phyloP scores from a whole-genome alignment of 371 early-diverging fungal genomes.

The Mucor indicus region DNA sequence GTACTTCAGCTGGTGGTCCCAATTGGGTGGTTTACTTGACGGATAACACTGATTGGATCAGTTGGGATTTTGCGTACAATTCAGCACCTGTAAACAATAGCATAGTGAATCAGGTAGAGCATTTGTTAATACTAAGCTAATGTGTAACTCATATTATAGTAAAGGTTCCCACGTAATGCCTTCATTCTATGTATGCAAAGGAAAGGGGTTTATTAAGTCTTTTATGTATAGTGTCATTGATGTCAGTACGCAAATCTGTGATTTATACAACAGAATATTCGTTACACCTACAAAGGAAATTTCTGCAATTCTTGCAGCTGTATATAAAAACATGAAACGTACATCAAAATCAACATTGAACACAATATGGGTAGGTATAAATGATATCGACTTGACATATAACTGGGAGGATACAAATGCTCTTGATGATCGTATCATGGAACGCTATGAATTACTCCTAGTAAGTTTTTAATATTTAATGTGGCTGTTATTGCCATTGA shows the following conservation, averaged over 20 bases:
- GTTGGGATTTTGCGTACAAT: slow-evolving; percentile 41
- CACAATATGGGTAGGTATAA: slow-evolving; percentile 40
- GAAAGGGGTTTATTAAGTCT: background rate
- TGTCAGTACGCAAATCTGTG: slow-evolving; percentile 29
- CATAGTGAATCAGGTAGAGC: slow-evolving; percentile 33
- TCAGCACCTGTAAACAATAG: slow-evolving; percentile 31
- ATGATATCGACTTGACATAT: slow-evolving; percentile 35
- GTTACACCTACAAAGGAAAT: slow-evolving; percentile 7
- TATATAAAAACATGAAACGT: slow-evolving; percentile 3
- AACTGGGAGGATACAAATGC: slow-evolving; percentile 12
- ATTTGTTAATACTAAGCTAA: too few species aligned
- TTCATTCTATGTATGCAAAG: too few species aligned
- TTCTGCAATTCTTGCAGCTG: background rate
- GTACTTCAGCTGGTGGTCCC: slow-evolving; percentile 37
- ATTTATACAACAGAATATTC: slow-evolving; percentile 21
- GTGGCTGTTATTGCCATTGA: background rate
- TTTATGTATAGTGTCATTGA: slow-evolving; percentile 22
- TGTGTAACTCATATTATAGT: background rate
- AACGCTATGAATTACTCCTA: slow-evolving; percentile 15
- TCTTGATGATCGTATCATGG: slow-evolving; percentile 21
- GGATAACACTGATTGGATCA: slow-evolving; percentile 14
- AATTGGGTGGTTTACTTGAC: slow-evolving; percentile 41
- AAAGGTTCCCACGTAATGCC: background rate
- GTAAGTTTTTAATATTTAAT: slow-evolving; percentile 9
- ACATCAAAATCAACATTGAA: slow-evolving; percentile 19